Conservation (phyloP, 1,284 basidiomycete species). For the Ganoderma sinense region DNA sequence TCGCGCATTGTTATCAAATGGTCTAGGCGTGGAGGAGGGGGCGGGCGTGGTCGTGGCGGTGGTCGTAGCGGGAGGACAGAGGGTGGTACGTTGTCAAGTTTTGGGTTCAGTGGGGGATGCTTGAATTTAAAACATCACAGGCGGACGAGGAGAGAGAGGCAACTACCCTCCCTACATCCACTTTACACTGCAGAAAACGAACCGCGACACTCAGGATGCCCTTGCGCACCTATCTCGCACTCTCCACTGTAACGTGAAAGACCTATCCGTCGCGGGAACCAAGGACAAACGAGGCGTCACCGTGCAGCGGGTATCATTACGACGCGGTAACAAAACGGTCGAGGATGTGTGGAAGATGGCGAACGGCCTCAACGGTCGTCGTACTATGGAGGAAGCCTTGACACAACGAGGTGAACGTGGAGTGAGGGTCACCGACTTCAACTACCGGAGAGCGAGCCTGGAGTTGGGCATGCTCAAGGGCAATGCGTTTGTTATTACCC, state of each 20-base stretch:
- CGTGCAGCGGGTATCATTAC: slow-evolving; percentile 89
- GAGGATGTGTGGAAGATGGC: slow-evolving; percentile 86
- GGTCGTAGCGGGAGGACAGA: slow-evolving; percentile 52
- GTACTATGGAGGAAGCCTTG: slow-evolving; percentile 64
- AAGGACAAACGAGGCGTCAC: slow-evolving; percentile 99
- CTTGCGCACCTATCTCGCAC: slow-evolving; percentile 81
- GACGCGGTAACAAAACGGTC: slow-evolving; percentile 80
- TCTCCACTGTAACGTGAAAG: slow-evolving; percentile 79
- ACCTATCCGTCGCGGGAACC: slow-evolving; percentile 92
- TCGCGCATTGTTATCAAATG: slow-evolving; percentile 80
- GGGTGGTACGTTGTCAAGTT: slow-evolving; percentile 37
- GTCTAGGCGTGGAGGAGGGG: slow-evolving; percentile 57
- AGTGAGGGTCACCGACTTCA: slow-evolving; percentile 88
- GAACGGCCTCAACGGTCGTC: slow-evolving; percentile 71
- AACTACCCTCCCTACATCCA: slow-evolving; percentile 91
- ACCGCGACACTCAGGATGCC: slow-evolving; percentile 97
- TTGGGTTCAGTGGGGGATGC: not conserved
- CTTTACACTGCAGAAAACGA: slow-evolving; percentile 97
- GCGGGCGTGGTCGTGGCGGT: slow-evolving; percentile 49
- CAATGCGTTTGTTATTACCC: slow-evolving; percentile 94
- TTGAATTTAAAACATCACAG: slow-evolving; percentile 6
- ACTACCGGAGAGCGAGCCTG: slow-evolving; percentile 82
- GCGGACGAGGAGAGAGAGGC: slow-evolving; percentile 56
- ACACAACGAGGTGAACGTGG: slow-evolving; percentile 88
- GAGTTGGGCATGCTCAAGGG: slow-evolving; percentile 97